These are phyloP conservation scores for Adansonia madagascariensis DNA, from an alignment of 441 rosid species.

Conservation along the genomic window DNA sequence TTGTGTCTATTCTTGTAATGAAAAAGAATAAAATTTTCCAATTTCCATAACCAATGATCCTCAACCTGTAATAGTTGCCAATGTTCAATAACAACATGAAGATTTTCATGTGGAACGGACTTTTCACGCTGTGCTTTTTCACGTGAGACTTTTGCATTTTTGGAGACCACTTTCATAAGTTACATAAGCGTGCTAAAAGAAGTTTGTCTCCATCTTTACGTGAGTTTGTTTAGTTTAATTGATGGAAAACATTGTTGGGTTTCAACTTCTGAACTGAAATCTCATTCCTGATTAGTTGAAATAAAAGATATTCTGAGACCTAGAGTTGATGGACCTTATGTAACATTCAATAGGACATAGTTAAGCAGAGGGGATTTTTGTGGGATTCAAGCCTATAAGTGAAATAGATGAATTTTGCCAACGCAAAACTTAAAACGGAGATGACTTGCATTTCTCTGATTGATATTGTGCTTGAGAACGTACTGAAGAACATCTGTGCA, in stretches of 20 bases:
- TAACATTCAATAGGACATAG: background rate
- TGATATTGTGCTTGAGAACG: background rate
- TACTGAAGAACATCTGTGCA: background rate
- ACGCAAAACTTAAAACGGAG: background rate
- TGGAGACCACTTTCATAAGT: background rate
- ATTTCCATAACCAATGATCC: constrained; percentile 11
- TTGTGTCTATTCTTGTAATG: background rate
- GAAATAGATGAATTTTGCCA: constrained; percentile 1
- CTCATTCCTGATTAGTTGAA: background rate
- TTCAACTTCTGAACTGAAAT: background rate
- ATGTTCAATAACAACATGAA: background rate
- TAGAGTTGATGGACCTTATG: background rate
- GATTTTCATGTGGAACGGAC: background rate
- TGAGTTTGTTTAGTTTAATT: background rate
- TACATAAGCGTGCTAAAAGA: background rate
- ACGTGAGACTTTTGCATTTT: background rate
- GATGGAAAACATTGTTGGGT: background rate
- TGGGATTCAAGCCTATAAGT: background rate
- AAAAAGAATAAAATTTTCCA: constrained; percentile 2
- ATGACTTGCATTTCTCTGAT: background rate
- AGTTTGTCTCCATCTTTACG: background rate
- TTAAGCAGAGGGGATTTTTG: background rate
- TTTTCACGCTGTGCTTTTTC: background rate
- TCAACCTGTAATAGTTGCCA: constrained; percentile 16
- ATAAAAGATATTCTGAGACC: background rate